phyloP scores from a whole-genome alignment of 2,329 filamentous ascomycete genomes.

The Arthroderma sp. region DNA sequence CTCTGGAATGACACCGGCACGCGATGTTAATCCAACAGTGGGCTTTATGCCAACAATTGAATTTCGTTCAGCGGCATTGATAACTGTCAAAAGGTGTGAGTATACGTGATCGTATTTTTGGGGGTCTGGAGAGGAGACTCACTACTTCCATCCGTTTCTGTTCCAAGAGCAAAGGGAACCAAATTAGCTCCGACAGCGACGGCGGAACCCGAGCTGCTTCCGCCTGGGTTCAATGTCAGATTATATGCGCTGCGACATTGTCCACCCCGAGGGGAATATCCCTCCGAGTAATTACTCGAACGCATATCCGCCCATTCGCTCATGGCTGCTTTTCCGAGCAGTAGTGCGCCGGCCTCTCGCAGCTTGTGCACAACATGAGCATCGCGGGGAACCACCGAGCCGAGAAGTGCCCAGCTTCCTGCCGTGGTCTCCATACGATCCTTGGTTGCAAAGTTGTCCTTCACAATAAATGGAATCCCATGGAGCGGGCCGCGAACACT shows the following conservation, averaged over 20 bases:
- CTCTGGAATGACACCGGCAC: slow-evolving; percentile 53
- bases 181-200: slow-evolving; percentile 51
- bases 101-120: neutral
- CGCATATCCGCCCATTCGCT: slow-evolving; percentile 67
- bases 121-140: slow-evolving; percentile 3
- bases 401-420: slow-evolving; percentile 49
- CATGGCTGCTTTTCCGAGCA: slow-evolving; percentile 58
- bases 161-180: slow-evolving; percentile 53
- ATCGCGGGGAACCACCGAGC: slow-evolving; percentile 54
- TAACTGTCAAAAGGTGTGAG: slow-evolving; percentile 33
- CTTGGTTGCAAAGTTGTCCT: slow-evolving; percentile 57
- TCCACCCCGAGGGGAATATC: slow-evolving; percentile 51
- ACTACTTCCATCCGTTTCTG: slow-evolving; percentile 59
- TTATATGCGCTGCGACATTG: slow-evolving; percentile 56
- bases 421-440: slow-evolving; percentile 64
- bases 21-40: slow-evolving; percentile 58
- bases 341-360: slow-evolving; percentile 51
- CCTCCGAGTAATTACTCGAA: slow-evolving; percentile 52
- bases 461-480: slow-evolving; percentile 62
- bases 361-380: slow-evolving; percentile 49
- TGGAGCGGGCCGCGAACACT: slow-evolving; percentile 51
- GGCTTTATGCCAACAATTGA: slow-evolving; percentile 62
- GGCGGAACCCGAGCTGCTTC: slow-evolving; percentile 54
- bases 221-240: slow-evolving; percentile 54
- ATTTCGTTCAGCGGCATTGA: slow-evolving; percentile 58